phyloP scores from a whole-genome alignment of 192 early-diverging fungal genomes.

The Mortierella alpina region DNA sequence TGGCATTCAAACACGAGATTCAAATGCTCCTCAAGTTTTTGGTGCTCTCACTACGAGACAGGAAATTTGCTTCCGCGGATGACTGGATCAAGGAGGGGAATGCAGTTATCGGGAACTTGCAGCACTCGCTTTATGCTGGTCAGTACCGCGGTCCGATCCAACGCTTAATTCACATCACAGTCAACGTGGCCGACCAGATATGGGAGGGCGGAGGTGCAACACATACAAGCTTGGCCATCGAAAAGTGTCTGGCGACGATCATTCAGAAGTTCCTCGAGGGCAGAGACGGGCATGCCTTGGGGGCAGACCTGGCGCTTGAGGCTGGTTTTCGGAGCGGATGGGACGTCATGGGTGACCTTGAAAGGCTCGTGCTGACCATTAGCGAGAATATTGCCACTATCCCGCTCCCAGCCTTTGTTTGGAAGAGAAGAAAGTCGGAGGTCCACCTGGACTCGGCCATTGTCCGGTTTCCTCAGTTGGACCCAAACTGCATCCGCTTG shows the following conservation, averaged over 20 bases:
- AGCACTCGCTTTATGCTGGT: background rate
- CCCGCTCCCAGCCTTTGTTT: slow-evolving; percentile 30
- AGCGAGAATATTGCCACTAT: slow-evolving; percentile 7
- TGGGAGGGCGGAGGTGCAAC: slow-evolving; percentile 39
- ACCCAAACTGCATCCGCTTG: slow-evolving; percentile 28
- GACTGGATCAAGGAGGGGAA: slow-evolving; percentile 9
- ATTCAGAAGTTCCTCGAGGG: slow-evolving; percentile 17
- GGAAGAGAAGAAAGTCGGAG: slow-evolving; percentile 16
- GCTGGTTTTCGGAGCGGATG: background rate
- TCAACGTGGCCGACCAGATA: slow-evolving; percentile 26
- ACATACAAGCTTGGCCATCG: slow-evolving; percentile 21
- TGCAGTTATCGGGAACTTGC: slow-evolving; percentile 1
- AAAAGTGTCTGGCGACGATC: slow-evolving; percentile 6
- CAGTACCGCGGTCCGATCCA: slow-evolving; percentile 20
- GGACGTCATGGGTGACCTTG: slow-evolving; percentile 39
- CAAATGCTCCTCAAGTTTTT: slow-evolving; percentile 13
- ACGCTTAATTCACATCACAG: slow-evolving; percentile 16
- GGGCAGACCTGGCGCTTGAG: background rate
- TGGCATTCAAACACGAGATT: background rate
- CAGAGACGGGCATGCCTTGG: background rate
- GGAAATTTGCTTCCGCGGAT: background rate
- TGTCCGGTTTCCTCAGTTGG: slow-evolving; percentile 23
- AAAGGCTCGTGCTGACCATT: slow-evolving; percentile 2
- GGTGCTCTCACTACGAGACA: slow-evolving; percentile 15
- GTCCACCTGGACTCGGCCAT: slow-evolving; percentile 17